phyloP scores from a whole-genome alignment of 2,329 filamentous ascomycete species.

The Aspergillus eucalypticola region DNA sequence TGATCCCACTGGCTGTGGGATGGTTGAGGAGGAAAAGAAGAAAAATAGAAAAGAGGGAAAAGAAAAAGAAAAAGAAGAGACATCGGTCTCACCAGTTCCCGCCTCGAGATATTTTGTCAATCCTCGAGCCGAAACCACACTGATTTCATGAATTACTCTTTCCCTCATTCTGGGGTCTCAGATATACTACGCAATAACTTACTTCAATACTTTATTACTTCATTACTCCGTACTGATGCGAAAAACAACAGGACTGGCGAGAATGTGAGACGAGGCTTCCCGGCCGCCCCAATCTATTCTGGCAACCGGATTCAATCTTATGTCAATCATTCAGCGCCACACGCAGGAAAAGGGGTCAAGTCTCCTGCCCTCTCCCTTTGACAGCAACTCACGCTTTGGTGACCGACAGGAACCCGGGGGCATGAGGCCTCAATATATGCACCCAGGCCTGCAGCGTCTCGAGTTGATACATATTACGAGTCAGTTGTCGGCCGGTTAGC shows the following conservation, averaged over 20 bases:
- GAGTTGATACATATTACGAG: neutral
- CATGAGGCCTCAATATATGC: slow-evolving; percentile 5
- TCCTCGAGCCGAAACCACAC: neutral
- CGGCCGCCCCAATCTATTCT: slow-evolving; percentile 5
- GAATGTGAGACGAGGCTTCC: slow-evolving; percentile 16
- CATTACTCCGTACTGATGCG: neutral
- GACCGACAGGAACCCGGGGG: neutral
- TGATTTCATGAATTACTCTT: neutral
- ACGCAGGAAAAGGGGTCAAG: slow-evolving; percentile 12
- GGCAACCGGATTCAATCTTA: slow-evolving; percentile 13
- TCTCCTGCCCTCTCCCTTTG: neutral
- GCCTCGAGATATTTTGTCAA: neutral
- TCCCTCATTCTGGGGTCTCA: neutral
- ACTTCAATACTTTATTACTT: too few species aligned
- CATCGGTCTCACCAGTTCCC: too few species aligned
- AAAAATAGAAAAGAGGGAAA: too few species aligned
- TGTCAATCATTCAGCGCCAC: slow-evolving; percentile 21
- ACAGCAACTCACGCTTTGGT: slow-evolving; percentile 1
- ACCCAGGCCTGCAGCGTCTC: neutral
- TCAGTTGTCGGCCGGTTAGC: neutral
- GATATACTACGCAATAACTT: neutral
- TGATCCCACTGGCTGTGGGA: neutral
- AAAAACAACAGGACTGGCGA: neutral
- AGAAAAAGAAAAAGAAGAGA: too few species aligned
- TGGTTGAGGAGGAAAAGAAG: neutral